Evolutionary conservation across 2,329 filamentous ascomycete genomes (phyloP), one percentile per base, ranked within the genome.

Genomic region (Aspergillus sp.): DNA sequence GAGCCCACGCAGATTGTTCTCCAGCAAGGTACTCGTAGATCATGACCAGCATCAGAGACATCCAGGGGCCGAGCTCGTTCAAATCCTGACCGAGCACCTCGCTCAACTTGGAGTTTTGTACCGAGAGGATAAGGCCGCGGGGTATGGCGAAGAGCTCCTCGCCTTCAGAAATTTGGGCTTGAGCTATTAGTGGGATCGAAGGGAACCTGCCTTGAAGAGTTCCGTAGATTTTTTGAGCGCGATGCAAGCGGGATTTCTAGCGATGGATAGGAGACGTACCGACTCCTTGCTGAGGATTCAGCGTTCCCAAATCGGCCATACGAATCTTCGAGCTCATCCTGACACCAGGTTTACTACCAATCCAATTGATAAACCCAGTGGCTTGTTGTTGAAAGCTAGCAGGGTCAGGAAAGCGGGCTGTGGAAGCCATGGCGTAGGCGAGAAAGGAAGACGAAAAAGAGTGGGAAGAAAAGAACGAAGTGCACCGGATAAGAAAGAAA

Each of bases 141-240:
- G 88, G 88, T 51, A 94, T 86, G 41, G 80, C 83, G 72, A 94
- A 94, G 39, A 94, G 77, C 42, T 84, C 78, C 47, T 88, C 86
- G 50, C 89, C 86, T 56, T 85, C 77, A 12, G 74, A 69, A 45
- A 95, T 87, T 52, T 88, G 79, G 48, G 76, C 64, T 26, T 70
- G 76, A 28, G 88, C 86, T 57, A 94, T 86, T 91, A 53, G 28
- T 47, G 33, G 12, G 41, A 33, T 34, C 42, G 43, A 26, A 33
- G 41, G 29, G 42, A 45, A 34, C n/a, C 43, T 57, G 36, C 36
- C n/a, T 39, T 9, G 49, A 53, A 65, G 59, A 55, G 40, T 50
- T 55, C 49, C 40, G 44, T 41, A 43, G 30, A 43, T 32, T 45
- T 51, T 50, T 44, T 35, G 44, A 38, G 41, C 29, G 40, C 42